Percentiles rank a stretch among this genome's conserved stretches.
These are phyloP conservation scores for Hypoxylon lenormandii DNA, from an alignment of 495 filamentous ascomycete genomes.

Conservation along the genomic window DNA sequence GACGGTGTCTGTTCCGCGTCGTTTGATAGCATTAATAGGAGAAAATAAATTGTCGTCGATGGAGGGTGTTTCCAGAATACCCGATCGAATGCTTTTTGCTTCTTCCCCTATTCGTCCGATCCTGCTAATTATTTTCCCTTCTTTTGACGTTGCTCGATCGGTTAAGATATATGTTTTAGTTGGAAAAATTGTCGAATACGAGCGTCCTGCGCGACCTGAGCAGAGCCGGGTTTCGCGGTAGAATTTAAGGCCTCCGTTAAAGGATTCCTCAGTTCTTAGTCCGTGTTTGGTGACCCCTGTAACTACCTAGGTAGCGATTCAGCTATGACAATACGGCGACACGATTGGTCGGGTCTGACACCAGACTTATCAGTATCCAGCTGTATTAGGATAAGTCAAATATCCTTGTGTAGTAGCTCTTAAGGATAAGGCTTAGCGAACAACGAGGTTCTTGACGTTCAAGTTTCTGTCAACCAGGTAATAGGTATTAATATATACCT, in stretches of 20 bases:
- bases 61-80: constrained; percentile 15
- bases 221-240: constrained; percentile 44
- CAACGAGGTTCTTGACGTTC: neutral
- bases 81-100: neutral
- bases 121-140: constrained; percentile 8
- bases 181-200: constrained; percentile 47
- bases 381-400: constrained; percentile 29
- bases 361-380: constrained; percentile 32
- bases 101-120: constrained; percentile 9
- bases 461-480: neutral
- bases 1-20: constrained; percentile 18
- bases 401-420: constrained; percentile 29
- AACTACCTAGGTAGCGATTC: constrained; percentile 38
- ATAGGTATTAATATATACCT: constrained; percentile 6
- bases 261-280: constrained; percentile 40
- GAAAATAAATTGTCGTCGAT: constrained; percentile 19
- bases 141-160: constrained; percentile 16
- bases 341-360: constrained; percentile 31
- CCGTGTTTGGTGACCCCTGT: constrained; percentile 36
- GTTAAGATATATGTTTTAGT: constrained; percentile 26
- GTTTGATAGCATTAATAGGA: neutral
- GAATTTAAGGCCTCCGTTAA: constrained; percentile 48
- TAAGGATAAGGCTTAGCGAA: constrained; percentile 1
- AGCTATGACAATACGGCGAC: constrained; percentile 31
- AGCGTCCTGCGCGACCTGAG: constrained; percentile 33